Conservation (phyloP, 169 alveolate species). For the Miamiensis avidus region DNA sequence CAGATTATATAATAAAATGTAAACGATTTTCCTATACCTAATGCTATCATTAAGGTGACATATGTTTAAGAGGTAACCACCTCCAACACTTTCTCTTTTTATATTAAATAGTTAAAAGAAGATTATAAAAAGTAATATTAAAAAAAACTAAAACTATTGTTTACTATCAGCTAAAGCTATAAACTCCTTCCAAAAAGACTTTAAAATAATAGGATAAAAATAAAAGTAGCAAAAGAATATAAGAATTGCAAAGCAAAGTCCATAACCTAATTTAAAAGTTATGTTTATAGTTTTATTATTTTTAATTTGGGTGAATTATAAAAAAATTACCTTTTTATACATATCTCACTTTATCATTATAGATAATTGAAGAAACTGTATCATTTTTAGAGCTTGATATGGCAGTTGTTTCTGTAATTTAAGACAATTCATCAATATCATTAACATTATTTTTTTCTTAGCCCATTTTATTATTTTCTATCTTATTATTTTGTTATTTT, state of each 20-base stretch:
- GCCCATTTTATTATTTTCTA: no score
- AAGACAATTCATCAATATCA: no score
- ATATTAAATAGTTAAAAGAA: no score
- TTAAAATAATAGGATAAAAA: conserved; percentile 9
- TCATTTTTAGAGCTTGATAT: background rate
- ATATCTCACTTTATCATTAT: background rate
- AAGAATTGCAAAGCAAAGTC: conserved; percentile 29
- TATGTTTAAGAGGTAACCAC: no score
- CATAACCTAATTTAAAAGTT: conserved; percentile 31
- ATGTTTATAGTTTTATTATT: conserved; percentile 10
- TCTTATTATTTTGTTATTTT: no score
- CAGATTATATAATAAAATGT: no score
- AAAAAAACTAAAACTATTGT: conserved; percentile 12
- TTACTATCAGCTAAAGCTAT: background rate
- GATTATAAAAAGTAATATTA: no score
- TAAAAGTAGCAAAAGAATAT: conserved; percentile 2
- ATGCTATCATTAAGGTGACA: conserved; percentile 22
- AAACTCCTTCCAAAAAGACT: background rate
- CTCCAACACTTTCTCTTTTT: no score
- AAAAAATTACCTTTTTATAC: conserved; percentile 28
- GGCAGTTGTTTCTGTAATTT: no score
- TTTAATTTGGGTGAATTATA: background rate
- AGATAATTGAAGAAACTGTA: background rate
- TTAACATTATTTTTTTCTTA: no score
- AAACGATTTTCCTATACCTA: no score